These are phyloP conservation scores for Saturnispora kantuleensis DNA, from an alignment of 805 yeast species.

Conservation along the genomic window DNA sequence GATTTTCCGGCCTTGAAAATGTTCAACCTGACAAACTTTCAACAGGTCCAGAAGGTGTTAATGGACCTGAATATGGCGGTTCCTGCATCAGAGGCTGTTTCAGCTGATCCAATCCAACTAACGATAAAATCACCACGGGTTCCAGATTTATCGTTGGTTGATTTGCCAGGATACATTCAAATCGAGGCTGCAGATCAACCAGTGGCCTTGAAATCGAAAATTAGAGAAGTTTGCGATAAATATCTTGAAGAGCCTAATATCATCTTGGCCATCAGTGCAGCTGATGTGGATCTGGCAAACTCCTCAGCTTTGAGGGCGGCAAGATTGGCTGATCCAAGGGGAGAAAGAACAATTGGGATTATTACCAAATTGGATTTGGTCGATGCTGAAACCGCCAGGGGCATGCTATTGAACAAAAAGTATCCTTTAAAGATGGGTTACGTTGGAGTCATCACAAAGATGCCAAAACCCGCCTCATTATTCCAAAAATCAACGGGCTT, in stretches of 20 bases:
- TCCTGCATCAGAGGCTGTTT: conserved; percentile 73
- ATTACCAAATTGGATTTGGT: conserved; percentile 90
- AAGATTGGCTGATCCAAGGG: conserved; percentile 80
- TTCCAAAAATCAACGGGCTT: conserved; percentile 48
- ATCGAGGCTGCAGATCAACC: conserved; percentile 97
- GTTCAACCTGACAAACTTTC: conserved; percentile 76
- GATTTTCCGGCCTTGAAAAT: conserved; percentile 87
- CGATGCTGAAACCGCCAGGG: conserved; percentile 60
- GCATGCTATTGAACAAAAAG: conserved; percentile 60
- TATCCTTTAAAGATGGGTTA: conserved; percentile 95
- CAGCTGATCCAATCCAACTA: conserved; percentile 88
- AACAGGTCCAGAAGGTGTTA: conserved; percentile 78
- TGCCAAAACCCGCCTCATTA: conserved; percentile 37
- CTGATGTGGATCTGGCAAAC: conserved; percentile 96
- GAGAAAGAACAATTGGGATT: conserved; percentile 94
- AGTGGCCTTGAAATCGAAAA: conserved; percentile 63
- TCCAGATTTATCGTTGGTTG: conserved; percentile 89
- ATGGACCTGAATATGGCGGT: conserved; percentile 89
- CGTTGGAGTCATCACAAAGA: conserved; percentile 91
- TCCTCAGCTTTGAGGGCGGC: conserved; percentile 91
- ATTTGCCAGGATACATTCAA: conserved; percentile 95
- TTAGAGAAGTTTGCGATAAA: conserved; percentile 69
- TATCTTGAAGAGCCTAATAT: conserved; percentile 89
- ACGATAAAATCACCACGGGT: conserved; percentile 84
- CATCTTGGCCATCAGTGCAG: conserved; percentile 91